phyloP scores from a whole-genome alignment of 768 basidiomycete genomes.

The Trichaptum fuscoviolaceum region DNA sequence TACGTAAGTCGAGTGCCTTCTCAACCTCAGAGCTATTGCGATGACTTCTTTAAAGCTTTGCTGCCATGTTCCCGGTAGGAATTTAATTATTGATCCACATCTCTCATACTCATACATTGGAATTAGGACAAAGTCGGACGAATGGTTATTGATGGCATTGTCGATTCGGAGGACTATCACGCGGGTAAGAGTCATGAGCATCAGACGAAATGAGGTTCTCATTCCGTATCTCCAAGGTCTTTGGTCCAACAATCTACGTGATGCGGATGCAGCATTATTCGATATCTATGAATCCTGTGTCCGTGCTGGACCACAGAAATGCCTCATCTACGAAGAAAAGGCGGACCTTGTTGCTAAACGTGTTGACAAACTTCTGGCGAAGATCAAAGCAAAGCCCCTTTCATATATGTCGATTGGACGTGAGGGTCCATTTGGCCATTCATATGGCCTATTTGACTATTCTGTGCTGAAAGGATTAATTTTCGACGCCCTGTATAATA shows the following conservation, averaged over 20 bases:
- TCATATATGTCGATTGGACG: conserved; percentile 1
- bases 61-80: conserved; percentile 25
- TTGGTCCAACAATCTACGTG: conserved; percentile 13
- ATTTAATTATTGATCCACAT: background rate
- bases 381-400: conserved; percentile 9
- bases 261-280: conserved; percentile 10
- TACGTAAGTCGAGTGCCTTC: conserved; percentile 8
- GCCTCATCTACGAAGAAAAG: conserved; percentile 13
- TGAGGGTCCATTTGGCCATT: background rate
- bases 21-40: background rate
- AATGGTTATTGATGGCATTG: conserved; percentile 27
- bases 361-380: conserved; percentile 6
- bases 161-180: conserved; percentile 18
- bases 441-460: conserved; percentile 13
- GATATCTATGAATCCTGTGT: conserved; percentile 10
- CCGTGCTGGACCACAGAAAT: conserved; percentile 10
- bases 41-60: conserved; percentile 16
- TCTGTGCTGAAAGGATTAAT: conserved; percentile 4
- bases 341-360: conserved; percentile 5
- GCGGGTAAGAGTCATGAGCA: conserved; percentile 10
- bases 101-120: background rate
- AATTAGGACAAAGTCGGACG: conserved; percentile 22
- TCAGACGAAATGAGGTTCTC: background rate
- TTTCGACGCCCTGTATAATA: conserved; percentile 12
- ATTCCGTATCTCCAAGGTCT: conserved; percentile 1